phyloP scores from a whole-genome alignment of 2,329 filamentous ascomycete species.

The Trichoderma simmonsii region DNA sequence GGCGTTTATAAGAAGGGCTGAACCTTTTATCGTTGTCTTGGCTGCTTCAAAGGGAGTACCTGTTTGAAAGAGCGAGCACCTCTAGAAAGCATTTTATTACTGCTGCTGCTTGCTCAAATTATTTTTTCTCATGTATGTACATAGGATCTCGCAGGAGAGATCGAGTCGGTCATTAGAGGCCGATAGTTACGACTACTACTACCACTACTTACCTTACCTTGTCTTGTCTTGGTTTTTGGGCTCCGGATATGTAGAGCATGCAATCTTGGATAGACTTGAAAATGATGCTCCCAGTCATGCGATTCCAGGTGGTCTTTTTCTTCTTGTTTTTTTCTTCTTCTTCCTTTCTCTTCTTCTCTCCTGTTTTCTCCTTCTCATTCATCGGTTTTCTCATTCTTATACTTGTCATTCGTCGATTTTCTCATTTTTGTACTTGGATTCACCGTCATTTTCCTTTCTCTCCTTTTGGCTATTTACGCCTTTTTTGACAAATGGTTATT shows the following conservation, averaged over 20 bases:
- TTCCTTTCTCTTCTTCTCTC: background rate
- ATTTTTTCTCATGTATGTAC: constrained; percentile 15
- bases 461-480: background rate
- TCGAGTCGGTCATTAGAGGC: constrained; percentile 9
- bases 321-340: background rate
- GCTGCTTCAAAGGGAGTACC: constrained; percentile 3
- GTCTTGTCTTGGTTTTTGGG: background rate
- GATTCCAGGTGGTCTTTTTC: background rate
- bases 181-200: constrained; percentile 14
- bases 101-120: background rate
- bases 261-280: constrained; percentile 6
- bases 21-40: constrained; percentile 9
- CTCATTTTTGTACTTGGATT: background rate
- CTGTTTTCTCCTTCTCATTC: background rate
- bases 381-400: background rate
- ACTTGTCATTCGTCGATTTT: background rate
- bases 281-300: background rate
- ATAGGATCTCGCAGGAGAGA: constrained; percentile 14
- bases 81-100: background rate
- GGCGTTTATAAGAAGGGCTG: constrained; percentile 15
- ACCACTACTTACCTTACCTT: background rate
- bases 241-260: background rate
- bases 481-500: background rate
- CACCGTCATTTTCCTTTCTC: background rate
- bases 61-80: constrained; percentile 6